Base-by-base conservation (phyloP, 257 asterid genomes). In the Rehmannia glutinosa region DNA sequence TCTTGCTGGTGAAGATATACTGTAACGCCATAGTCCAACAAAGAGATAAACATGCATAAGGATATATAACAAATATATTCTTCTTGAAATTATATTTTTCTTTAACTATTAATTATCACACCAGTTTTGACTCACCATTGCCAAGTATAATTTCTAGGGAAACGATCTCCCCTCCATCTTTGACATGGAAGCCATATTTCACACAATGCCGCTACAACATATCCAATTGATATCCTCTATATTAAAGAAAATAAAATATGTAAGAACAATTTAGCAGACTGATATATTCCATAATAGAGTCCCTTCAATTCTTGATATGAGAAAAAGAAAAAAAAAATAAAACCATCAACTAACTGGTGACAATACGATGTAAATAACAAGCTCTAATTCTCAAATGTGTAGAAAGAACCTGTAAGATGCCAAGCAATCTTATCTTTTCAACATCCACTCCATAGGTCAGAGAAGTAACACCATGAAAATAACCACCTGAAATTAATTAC, bases 201-300 rank as follows among this genome's bases (percentile, higher is more conserved):
- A 66, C 91, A 89, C 80, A 91, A 61, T 58, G 96, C 93, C 0
- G 94, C 95, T 47, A 76, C 84, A 64, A 78, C 60, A 75, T 86
- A 86, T 80, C 95, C 93, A 69, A 88, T 64, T 66, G 97, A 91
- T 80, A 91, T 91, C 80, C 97, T 88, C 96, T 91, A 81, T 38
- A 71, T 41, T 16, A 65, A 50, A 47, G 55, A 27, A 19, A 50
- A 21, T 6, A 20, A 38, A 55, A 45, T 41, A 5, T 64, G 64
- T 49, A 66, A 52, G 52, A 27, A 42, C 49, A 27, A 56, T 38
- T 33, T 20, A 25, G 28, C 12, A 56, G 28, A 17, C 45, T 7
- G 13, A 54, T 24, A 7, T 53, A 13, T 8, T 71, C 5, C 63
- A 20, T 12, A 45, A 35, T 25, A 19, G 8, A 46, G 12, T 8